Conservation (phyloP, 2,329 filamentous ascomycete species). For the Fusarium xyrophilum region DNA sequence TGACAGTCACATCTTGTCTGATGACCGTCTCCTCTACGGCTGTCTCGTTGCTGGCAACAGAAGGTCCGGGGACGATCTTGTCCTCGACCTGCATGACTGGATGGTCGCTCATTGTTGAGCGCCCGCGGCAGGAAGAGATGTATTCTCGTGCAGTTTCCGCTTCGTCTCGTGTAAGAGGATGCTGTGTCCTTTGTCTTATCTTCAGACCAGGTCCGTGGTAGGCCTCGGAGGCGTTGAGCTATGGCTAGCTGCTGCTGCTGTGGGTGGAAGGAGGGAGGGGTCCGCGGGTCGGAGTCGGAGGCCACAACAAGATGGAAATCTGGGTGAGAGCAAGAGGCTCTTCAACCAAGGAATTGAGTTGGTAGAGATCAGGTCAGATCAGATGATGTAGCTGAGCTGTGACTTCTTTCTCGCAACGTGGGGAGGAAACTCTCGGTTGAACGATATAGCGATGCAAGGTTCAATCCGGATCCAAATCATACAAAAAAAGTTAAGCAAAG, state of each 20-base stretch:
- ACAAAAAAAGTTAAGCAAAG: not conserved
- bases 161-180: slow-evolving; percentile 21
- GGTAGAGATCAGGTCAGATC: not conserved
- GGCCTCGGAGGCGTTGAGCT: slow-evolving; percentile 15
- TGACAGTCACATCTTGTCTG: slow-evolving; percentile 14
- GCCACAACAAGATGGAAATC: slow-evolving; percentile 21
- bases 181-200: slow-evolving; percentile 14
- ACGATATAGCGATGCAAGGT: slow-evolving; percentile 15
- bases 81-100: slow-evolving; percentile 42
- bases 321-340: not conserved
- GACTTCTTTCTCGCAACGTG: not conserved
- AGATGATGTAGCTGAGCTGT: not conserved
- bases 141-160: slow-evolving; percentile 9
- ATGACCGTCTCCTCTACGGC: slow-evolving; percentile 19
- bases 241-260: slow-evolving; percentile 17
- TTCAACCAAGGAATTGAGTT: slow-evolving; percentile 1
- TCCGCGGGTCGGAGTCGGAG: slow-evolving; percentile 30
- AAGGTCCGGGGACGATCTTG: slow-evolving; percentile 19
- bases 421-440: slow-evolving; percentile 2
- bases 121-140: not conserved
- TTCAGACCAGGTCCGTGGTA: not conserved
- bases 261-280: slow-evolving; percentile 22
- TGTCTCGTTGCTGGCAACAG: slow-evolving; percentile 19
- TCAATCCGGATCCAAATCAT: slow-evolving; percentile 20
- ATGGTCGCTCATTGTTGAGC: slow-evolving; percentile 38